Evolutionary conservation across 306 rosid genomes (phyloP).

Genomic region (Vigna trinervia): DNA sequence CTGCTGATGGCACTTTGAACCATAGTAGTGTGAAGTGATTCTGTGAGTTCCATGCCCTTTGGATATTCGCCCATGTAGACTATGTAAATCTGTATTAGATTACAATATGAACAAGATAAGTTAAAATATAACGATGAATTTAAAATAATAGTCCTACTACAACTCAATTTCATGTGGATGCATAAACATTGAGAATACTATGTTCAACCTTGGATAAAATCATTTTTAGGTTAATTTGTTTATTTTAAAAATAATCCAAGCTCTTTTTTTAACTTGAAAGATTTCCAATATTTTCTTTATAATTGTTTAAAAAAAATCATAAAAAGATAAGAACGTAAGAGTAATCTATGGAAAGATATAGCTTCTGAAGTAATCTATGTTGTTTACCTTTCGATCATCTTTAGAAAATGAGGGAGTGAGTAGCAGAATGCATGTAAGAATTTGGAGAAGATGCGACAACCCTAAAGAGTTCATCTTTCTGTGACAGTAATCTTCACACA

Average conservation of each 20-base stretch:
- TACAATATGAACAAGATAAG: not conserved
- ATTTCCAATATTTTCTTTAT: not conserved
- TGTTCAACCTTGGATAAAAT: too few species aligned
- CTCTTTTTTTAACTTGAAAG: not conserved
- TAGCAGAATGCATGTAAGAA: not conserved
- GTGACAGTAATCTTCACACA: too few species aligned
- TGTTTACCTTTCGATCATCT: conserved; percentile 2
- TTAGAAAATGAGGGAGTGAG: not conserved
- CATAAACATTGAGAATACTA: too few species aligned
- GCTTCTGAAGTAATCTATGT: not conserved
- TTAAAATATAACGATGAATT: too few species aligned
- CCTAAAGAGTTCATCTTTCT: not conserved
- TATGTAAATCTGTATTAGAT: not conserved
- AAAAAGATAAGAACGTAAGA: too few species aligned
- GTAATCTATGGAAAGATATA: not conserved
- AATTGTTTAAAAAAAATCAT: too few species aligned
- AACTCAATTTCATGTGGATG: too few species aligned
- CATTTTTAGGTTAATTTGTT: too few species aligned
- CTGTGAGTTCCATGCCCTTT: not conserved
- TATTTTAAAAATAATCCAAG: too few species aligned
- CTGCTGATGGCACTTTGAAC: not conserved
- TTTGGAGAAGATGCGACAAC: not conserved
- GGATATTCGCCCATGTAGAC: not conserved
- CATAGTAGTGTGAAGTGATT: not conserved
- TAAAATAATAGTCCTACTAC: too few species aligned